Evolutionary conservation across 2,329 filamentous ascomycete species (phyloP), one percentile per base, ranked within the genome.

Genomic region (Lachnellula willkommii): DNA sequence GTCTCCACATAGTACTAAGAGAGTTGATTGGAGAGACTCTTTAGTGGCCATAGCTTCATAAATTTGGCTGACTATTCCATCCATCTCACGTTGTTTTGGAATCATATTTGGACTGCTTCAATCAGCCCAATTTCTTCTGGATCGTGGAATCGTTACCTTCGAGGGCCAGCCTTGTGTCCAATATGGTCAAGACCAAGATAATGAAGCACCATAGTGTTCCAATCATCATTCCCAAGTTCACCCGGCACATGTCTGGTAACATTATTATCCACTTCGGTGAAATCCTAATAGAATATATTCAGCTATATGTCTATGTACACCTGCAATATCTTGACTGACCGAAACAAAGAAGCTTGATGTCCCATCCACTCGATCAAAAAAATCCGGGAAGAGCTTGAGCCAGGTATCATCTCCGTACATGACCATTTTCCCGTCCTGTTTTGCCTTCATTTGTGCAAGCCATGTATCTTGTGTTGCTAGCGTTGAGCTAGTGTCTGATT

Each of bases 391-490:
- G 14, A 99, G 79, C 75, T 96, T 97, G 64, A 99, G 76, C 95
- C 94, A 99, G 20, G 94, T 99, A 71, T 99, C 94, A 68, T 99
- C 94, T 49, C 94, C 94, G 68, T 94, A 96, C 87, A 99, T 94
- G 69, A 96, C 77, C 60, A 97, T 78, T 66, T 89, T 91, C 20
- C 89, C 90, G 17, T 75, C 71, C 24, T 77, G 75, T 66, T 84
- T 87, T 37, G 85, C 84, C 70, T 87, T 93, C 74, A 99, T 84
- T 76, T 99, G 94, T 37, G 91, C 89, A 26, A 99, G 81, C 93
- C 95, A 99, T 35, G 91, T 96, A 70, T 99, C 94, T 73, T 97
- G 94, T 28, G 82, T 82, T 14, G 89, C 86, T 24, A 99, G 81
- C 3, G 88, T 93, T 1, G 94, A 96, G 14, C 88, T 88, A 3